These are phyloP conservation scores for Teunomyces funiuensis DNA, from an alignment of 805 yeast genomes.

Conservation along the genomic window DNA sequence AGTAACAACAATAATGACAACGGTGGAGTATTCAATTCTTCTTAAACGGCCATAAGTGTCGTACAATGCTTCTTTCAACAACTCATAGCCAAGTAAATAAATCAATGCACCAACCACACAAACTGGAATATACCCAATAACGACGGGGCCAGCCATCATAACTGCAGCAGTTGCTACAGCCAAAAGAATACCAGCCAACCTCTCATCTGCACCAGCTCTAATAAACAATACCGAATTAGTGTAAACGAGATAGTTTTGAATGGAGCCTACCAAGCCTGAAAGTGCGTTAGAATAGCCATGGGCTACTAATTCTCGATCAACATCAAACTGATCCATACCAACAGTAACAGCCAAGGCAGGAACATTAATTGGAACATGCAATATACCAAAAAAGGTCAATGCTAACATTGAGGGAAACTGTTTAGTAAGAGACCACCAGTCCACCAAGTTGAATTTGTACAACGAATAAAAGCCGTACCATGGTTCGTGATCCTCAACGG, in stretches of 20 bases:
- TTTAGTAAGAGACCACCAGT: constrained; percentile 65
- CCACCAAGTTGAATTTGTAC: constrained; percentile 69
- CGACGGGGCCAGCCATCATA: constrained; percentile 85
- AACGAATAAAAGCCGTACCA: constrained; percentile 86
- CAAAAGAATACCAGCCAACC: constrained; percentile 85
- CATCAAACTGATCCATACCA: constrained; percentile 82
- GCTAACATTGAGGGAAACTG: constrained; percentile 95
- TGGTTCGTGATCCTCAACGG: constrained; percentile 65
- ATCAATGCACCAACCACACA: constrained; percentile 95
- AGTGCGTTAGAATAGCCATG: constrained; percentile 90
- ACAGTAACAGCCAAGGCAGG: constrained; percentile 94
- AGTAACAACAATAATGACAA: constrained; percentile 79
- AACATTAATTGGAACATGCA: constrained; percentile 96
- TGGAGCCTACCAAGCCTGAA: constrained; percentile 82
- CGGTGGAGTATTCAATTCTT: constrained; percentile 78
- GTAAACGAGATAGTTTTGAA: constrained; percentile 92
- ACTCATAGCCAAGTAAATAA: constrained; percentile 86
- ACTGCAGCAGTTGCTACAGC: constrained; percentile 78
- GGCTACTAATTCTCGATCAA: constrained; percentile 89
- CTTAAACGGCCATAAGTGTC: constrained; percentile 81
- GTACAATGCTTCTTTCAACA: constrained; percentile 78
- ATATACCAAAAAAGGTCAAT: constrained; percentile 88
- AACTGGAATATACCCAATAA: constrained; percentile 92
- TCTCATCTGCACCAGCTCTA: constrained; percentile 89
- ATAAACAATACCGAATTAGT: constrained; percentile 91